phyloP scores from a whole-genome alignment of 495 filamentous ascomycete genomes.

The Tuber brumale region DNA sequence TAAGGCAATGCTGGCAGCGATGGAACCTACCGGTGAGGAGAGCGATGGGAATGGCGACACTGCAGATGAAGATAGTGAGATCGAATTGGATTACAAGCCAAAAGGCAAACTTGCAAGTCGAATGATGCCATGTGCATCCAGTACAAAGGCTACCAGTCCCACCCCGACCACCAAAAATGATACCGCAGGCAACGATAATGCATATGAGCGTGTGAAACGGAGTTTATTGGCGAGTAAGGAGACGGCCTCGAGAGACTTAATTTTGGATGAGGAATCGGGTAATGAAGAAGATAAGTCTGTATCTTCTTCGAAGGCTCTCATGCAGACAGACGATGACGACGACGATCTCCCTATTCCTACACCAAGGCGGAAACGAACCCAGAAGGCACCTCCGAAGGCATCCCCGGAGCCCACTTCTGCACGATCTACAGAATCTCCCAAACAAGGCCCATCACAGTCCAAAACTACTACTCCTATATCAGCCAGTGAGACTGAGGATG shows the following conservation, averaged over 20 bases:
- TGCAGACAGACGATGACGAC: slow-evolving; percentile 6
- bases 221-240: slow-evolving; percentile 31
- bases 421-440: slow-evolving; percentile 6
- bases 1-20: slow-evolving; percentile 58
- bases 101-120: slow-evolving; percentile 65
- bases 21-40: slow-evolving; percentile 55
- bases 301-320: neutral
- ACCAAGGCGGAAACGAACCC: slow-evolving; percentile 22
- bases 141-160: slow-evolving; percentile 16
- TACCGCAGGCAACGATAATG: slow-evolving; percentile 9
- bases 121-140: slow-evolving; percentile 49
- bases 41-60: slow-evolving; percentile 45
- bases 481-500: neutral
- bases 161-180: slow-evolving; percentile 9
- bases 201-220: slow-evolving; percentile 41
- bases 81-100: slow-evolving; percentile 46
- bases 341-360: slow-evolving; percentile 12
- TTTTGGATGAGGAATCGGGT: slow-evolving; percentile 20
- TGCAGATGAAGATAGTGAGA: slow-evolving; percentile 25
- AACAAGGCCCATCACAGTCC: slow-evolving; percentile 13
- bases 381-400: slow-evolving; percentile 8
- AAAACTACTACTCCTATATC: neutral
- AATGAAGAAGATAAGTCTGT: slow-evolving; percentile 29
- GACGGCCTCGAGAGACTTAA: neutral
- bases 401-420: slow-evolving; percentile 16